Evolutionary conservation across 2,329 filamentous ascomycete genomes (phyloP).

Genomic region (Ophiocordyceps robertsii): DNA sequence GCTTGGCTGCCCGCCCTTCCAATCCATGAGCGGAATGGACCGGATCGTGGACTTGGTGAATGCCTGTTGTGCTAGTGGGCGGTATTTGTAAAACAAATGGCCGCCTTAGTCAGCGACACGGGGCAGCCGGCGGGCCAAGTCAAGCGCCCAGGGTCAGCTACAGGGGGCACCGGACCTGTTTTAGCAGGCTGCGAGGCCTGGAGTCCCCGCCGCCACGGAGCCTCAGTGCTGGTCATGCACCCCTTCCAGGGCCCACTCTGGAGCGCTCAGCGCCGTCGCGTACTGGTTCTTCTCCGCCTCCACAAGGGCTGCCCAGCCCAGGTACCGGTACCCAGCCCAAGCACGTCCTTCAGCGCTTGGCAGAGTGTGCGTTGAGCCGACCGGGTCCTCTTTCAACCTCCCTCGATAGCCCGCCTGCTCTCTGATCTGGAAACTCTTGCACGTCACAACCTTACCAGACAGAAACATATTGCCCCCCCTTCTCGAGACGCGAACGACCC

Average conservation of each 20-base stretch:
- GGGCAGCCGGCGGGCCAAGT: too few species aligned
- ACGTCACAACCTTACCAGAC: not conserved
- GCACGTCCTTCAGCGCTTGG: not conserved
- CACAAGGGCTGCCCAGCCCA: too few species aligned
- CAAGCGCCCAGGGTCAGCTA: not conserved
- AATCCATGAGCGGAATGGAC: too few species aligned
- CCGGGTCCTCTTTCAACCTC: slow-evolving; percentile 2
- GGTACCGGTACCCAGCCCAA: not conserved
- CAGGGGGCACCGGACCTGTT: not conserved
- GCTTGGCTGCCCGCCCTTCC: too few species aligned
- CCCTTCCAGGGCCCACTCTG: not conserved
- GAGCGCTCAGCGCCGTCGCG: too few species aligned
- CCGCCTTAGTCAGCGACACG: too few species aligned
- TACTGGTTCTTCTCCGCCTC: too few species aligned
- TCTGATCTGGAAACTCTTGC: not conserved
- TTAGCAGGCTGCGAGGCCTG: not conserved
- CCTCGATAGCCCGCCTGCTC: not conserved
- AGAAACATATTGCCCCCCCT: not conserved
- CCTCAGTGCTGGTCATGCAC: not conserved
- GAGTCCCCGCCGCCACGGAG: not conserved
- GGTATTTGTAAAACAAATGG: too few species aligned
- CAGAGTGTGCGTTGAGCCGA: not conserved
- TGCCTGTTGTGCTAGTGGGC: too few species aligned
- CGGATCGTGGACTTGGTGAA: too few species aligned
- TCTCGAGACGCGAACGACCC: too few species aligned